Evolutionary conservation across 2,329 filamentous ascomycete species (phyloP).

Genomic region (Botrytis byssoidea): DNA sequence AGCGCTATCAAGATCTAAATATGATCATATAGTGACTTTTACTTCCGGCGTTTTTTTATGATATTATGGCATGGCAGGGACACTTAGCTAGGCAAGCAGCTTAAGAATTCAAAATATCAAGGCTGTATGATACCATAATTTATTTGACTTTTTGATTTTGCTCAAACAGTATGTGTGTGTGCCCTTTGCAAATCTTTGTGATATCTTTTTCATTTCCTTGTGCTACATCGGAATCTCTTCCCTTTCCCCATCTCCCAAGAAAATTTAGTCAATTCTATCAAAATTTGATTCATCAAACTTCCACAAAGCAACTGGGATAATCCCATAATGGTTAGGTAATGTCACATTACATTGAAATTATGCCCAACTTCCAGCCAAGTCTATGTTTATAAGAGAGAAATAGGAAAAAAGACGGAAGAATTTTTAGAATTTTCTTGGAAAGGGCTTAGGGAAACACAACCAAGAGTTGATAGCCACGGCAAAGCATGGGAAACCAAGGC

Average conservation of each 20-base stretch:
- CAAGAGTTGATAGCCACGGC: constrained; percentile 8
- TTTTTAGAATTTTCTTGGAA: not conserved
- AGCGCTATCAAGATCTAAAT: constrained; percentile 94
- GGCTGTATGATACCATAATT: constrained; percentile 40
- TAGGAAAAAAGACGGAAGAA: not conserved
- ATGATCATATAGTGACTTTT: constrained; percentile 30
- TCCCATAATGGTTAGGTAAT: not conserved
- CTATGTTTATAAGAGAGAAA: not conserved
- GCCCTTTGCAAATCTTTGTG: not conserved
- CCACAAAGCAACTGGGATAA: not conserved
- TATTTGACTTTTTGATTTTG: constrained; percentile 11
- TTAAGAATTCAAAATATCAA: constrained; percentile 32
- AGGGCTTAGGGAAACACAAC: constrained; percentile 2
- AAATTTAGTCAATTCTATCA: not conserved
- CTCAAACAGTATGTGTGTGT: constrained; percentile 13
- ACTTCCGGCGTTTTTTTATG: constrained; percentile 39
- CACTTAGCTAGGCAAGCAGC: constrained; percentile 36
- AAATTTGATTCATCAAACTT: not conserved
- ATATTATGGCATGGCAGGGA: constrained; percentile 38
- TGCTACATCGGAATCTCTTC: constrained; percentile 4
- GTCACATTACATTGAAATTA: not conserved
- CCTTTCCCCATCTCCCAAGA: not conserved
- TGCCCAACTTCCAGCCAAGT: not conserved
- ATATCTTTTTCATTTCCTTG: not conserved
- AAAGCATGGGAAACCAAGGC: not conserved